Conservation (phyloP, 768 basidiomycete genomes). For the Clathrus columnatus region DNA sequence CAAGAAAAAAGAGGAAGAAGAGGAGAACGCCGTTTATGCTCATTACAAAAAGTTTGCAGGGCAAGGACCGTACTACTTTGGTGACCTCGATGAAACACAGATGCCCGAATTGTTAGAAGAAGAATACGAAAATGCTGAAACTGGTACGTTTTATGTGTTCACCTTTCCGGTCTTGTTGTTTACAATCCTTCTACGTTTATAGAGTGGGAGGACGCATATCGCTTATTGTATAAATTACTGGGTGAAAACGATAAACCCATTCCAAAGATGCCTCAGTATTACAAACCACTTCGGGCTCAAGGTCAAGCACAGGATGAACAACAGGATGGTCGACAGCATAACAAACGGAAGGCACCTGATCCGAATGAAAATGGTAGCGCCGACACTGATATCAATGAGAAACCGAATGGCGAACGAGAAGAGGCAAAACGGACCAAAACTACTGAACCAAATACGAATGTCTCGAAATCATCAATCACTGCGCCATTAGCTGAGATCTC, state of each 20-base stretch:
- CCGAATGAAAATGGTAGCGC: conserved; percentile 30
- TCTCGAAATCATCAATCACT: conserved; percentile 11
- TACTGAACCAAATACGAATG: conserved; percentile 19
- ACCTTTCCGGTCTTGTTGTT: background rate
- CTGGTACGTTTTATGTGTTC: conserved; percentile 39
- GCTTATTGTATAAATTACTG: conserved; percentile 44
- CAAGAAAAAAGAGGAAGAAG: conserved; percentile 79
- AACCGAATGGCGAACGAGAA: conserved; percentile 25
- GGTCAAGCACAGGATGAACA: conserved; percentile 16
- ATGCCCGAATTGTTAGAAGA: conserved; percentile 56
- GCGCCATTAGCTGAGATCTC: conserved; percentile 16
- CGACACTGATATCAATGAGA: conserved; percentile 1
- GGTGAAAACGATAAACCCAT: conserved; percentile 37
- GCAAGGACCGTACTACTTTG: conserved; percentile 84
- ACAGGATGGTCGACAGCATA: conserved; percentile 13
- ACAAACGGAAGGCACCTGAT: conserved; percentile 48
- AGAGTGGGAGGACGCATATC: conserved; percentile 64
- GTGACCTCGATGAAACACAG: conserved; percentile 78
- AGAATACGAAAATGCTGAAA: conserved; percentile 64
- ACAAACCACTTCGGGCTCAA: conserved; percentile 24
- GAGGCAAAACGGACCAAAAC: conserved; percentile 17
- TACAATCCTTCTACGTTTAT: background rate
- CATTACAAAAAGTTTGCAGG: conserved; percentile 85
- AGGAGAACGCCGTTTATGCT: conserved; percentile 67
- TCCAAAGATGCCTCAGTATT: conserved; percentile 36